Base-by-base conservation (phyloP, 1,284 basidiomycete genomes). In the Athelia psychrophila region DNA sequence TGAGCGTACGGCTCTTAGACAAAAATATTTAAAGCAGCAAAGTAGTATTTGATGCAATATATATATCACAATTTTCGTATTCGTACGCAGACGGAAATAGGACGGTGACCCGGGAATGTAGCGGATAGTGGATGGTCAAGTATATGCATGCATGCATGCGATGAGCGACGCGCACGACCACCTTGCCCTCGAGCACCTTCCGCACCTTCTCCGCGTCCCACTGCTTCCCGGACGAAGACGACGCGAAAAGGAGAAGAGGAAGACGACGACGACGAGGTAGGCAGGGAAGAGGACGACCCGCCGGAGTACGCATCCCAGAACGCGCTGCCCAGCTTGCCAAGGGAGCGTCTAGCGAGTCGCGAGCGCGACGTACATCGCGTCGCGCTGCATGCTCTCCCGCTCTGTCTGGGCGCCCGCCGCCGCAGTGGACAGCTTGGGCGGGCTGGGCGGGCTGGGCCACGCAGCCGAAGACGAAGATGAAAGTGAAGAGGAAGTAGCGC, bases 221-320 rank as follows among this genome's bases (percentile, higher is more conserved):
- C 44, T 72, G 67, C 51, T 54, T 48, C 58, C 49, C 50, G 24
- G 36, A 46, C 30, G 47, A 48, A 23, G 59, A 58, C 44, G 63
- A 48, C 24, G 59, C 59, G 58, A 44, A 63, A 53, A 49, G 56
- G 38, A 44, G 66, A 50, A 10, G 54, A 12, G 38, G 71, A 57
- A 38, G 64, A 53, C 25, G 63, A 55, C 19, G 60, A 59, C 23
- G 58, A 59, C 64, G n/a, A n/a, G n/a, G n/a, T n/a, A n/a, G 71
- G 57, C 40, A 63, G 52, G 24, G 63, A 55, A 19, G 54, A 1
- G 70, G 62, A 20, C 64, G 56, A 1, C 33, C 27, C 40, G 2
- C 82, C 82, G 15, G 83, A 78, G 69, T 91, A 91, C 24, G 88
- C 89, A 56, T 91, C 88, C 88, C 87, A 91, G 69, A 91, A 90